Percentiles rank a stretch among this genome's conserved stretches.
phyloP scores from a whole-genome alignment of 345 rosid species.

The Brassica cretica region DNA sequence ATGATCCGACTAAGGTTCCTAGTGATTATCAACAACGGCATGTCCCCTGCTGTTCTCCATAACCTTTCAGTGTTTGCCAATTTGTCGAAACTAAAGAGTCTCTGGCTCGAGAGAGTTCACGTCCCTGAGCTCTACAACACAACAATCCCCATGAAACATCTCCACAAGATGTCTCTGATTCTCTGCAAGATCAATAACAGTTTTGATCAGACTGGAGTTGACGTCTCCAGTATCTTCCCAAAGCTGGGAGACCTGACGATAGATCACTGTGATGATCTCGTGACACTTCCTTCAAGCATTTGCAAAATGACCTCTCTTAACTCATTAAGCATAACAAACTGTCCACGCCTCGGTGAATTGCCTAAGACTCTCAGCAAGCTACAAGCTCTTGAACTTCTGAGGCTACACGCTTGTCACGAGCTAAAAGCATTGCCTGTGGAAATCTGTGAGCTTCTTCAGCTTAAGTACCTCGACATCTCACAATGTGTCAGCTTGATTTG shows the following conservation, averaged over 20 bases:
- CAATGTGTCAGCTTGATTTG: constrained; percentile 60
- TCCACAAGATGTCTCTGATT: constrained; percentile 68
- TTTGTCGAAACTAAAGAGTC: constrained; percentile 61
- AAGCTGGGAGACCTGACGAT: constrained; percentile 62
- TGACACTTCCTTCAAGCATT: constrained; percentile 58
- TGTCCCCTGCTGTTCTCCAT: constrained; percentile 50
- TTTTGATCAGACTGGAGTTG: constrained; percentile 50
- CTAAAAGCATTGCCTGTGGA: constrained; percentile 56
- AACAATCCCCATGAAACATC: constrained; percentile 46
- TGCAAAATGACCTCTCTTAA: constrained; percentile 51
- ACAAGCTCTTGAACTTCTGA: constrained; percentile 49
- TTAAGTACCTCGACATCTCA: constrained; percentile 76
- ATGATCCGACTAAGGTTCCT: constrained; percentile 81
- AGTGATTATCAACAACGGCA: constrained; percentile 62
- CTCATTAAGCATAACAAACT: constrained; percentile 76
- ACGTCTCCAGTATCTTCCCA: constrained; percentile 62
- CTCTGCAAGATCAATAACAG: constrained; percentile 70
- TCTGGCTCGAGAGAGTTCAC: constrained; percentile 82
- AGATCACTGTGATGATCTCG: constrained; percentile 79
- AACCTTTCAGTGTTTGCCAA: constrained; percentile 57
- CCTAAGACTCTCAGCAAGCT: constrained; percentile 58
- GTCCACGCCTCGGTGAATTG: constrained; percentile 65
- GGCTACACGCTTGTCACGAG: constrained; percentile 81
- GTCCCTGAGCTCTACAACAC: constrained; percentile 50
- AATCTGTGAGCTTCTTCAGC: constrained; percentile 51